Base-by-base conservation (phyloP, 2,329 filamentous ascomycete species). In the Aspergillus calidoustus region DNA sequence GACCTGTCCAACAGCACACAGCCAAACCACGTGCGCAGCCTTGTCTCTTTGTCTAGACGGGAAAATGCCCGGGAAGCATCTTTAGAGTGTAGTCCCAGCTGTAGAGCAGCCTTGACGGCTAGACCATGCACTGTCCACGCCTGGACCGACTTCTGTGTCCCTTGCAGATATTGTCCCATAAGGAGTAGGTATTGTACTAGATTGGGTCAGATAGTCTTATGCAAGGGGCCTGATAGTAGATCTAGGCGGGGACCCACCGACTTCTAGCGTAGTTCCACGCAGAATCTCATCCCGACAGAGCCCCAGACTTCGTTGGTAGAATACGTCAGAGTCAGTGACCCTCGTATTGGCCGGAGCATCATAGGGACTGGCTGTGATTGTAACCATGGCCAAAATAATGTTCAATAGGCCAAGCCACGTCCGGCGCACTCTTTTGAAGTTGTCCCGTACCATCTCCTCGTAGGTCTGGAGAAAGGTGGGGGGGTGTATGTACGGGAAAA, bases 81-180 rank as follows among this genome's bases (percentile, higher is more conserved):
- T 3, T 70, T 70, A 0, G 80, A 84, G 61, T 86, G 84, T 0
- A 86, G 69, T 0, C 84, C 84, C 1, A 87, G 71, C 31, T 84
- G 80, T 28, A 83, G 72, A 0, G 84, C 83, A 15, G 57, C 49
- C 13, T 49, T 54, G 3, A 59, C 51, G 1, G 51, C 31, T 1
- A 54, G 44, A 3, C 19, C n/a, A 7, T 23, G 11, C 9, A 48
- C 25, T 13, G 25, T 82, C 83, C 84, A 87, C 2, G 84, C 81
- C 57, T 85, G 79, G 2, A 84, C 75, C 0, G 83, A 84, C 22
- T 80, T 80, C 43, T 84, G 81, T 0, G 83, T 85, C 2, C 84
- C 83, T 65, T 86, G 83, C 0, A 86, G 74, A 60, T 86, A 86
- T 52, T 83, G 81, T 4, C 78, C 79, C 64, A 81, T 76, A 0